Evolutionary conservation across 208 protist species (phyloP).

Genomic region (Novymonas esmeraldas): DNA sequence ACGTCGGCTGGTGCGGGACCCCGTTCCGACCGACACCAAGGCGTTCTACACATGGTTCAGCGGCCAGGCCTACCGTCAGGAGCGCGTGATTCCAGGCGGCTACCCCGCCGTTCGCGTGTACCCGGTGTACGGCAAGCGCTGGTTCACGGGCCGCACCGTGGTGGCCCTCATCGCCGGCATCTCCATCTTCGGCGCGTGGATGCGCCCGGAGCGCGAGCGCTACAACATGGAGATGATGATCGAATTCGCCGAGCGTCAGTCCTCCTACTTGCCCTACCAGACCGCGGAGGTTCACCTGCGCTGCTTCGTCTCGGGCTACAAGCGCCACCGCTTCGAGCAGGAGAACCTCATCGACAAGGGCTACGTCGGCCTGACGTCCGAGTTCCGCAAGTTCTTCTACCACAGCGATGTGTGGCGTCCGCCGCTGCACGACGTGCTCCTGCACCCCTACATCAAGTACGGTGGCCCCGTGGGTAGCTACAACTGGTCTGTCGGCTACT

Average conservation of each 20-base stretch:
- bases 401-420: slow-evolving; percentile 93
- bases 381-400: slow-evolving; percentile 94
- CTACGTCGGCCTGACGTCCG: slow-evolving; percentile 87
- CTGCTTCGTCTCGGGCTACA: slow-evolving; percentile 79
- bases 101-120: slow-evolving; percentile 89
- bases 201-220: slow-evolving; percentile 84
- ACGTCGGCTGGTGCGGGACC: slow-evolving; percentile 76
- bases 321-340: slow-evolving; percentile 88
- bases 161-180: slow-evolving; percentile 85
- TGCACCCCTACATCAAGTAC: slow-evolving; percentile 87
- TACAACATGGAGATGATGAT: slow-evolving; percentile 92
- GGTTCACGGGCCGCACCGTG: slow-evolving; percentile 88
- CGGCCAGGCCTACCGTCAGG: slow-evolving; percentile 89
- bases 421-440: slow-evolving; percentile 84
- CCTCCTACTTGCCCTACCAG: slow-evolving; percentile 85
- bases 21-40: slow-evolving; percentile 87
- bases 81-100: slow-evolving; percentile 84
- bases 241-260: slow-evolving; percentile 86
- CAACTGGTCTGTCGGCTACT: slow-evolving; percentile 92
- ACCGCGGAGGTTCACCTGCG: slow-evolving; percentile 86
- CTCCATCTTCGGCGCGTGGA: slow-evolving; percentile 87
- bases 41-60: slow-evolving; percentile 92
- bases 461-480: slow-evolving; percentile 86
- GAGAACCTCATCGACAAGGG: slow-evolving; percentile 92
- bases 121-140: slow-evolving; percentile 91